Evolutionary conservation across 2,329 filamentous ascomycete genomes (phyloP).

Genomic region (Monilinia polystroma): DNA sequence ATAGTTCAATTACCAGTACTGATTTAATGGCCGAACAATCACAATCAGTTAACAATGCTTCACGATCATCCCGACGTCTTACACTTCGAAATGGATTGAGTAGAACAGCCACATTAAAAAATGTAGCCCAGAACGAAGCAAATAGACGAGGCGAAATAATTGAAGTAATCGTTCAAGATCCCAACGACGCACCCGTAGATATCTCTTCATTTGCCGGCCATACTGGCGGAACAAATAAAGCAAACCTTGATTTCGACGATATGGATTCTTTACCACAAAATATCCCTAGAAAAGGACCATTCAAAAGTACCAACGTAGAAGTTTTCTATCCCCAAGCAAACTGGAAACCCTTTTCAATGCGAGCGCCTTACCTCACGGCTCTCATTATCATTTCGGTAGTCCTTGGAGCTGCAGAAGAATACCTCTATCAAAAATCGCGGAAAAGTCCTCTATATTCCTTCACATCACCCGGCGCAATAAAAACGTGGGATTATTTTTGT

Average conservation of each 20-base stretch:
- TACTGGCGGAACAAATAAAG: slow-evolving; percentile 24
- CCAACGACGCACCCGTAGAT: slow-evolving; percentile 29
- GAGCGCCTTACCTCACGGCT: slow-evolving; percentile 56
- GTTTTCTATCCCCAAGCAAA: slow-evolving; percentile 62
- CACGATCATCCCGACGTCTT: slow-evolving; percentile 28
- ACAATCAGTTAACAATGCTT: slow-evolving; percentile 20
- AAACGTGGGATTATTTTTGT: slow-evolving; percentile 55
- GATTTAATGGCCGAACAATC: slow-evolving; percentile 47
- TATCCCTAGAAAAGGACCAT: slow-evolving; percentile 27
- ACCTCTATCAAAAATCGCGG: slow-evolving; percentile 53
- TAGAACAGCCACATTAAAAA: slow-evolving; percentile 47
- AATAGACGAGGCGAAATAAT: slow-evolving; percentile 60
- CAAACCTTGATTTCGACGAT: slow-evolving; percentile 27
- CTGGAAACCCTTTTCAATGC: slow-evolving; percentile 67
- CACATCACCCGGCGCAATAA: slow-evolving; percentile 50
- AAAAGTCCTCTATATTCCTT: slow-evolving; percentile 48
- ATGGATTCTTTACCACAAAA: slow-evolving; percentile 29
- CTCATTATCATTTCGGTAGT: slow-evolving; percentile 55
- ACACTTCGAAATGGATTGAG: slow-evolving; percentile 30
- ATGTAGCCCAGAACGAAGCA: slow-evolving; percentile 57
- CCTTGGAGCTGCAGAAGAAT: slow-evolving; percentile 54
- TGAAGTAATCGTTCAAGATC: slow-evolving; percentile 52
- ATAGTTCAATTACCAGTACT: slow-evolving; percentile 49
- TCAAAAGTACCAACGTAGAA: slow-evolving; percentile 44
- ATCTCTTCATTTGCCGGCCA: slow-evolving; percentile 34